phyloP scores from a whole-genome alignment of 2,329 filamentous ascomycete genomes.

The Pseudogymnoascus sp. region DNA sequence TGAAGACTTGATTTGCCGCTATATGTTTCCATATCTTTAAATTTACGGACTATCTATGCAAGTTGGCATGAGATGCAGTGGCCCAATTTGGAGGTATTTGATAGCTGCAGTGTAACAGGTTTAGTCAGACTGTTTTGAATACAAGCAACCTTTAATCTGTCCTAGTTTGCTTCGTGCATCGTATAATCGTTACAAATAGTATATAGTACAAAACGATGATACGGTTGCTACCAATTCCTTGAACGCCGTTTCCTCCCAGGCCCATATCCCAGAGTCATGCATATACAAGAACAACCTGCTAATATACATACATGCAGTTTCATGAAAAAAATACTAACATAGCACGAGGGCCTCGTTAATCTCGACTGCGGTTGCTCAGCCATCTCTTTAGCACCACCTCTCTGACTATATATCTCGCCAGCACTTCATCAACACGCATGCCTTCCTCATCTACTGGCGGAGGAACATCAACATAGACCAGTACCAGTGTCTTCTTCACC shows the following conservation, averaged over 20 bases:
- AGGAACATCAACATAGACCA: slow-evolving; percentile 89
- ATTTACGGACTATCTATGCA: neutral
- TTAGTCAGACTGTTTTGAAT: neutral
- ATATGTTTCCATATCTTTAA: neutral
- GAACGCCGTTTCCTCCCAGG: neutral
- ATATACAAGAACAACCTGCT: neutral
- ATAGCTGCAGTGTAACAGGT: neutral
- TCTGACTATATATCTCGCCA: slow-evolving; percentile 66
- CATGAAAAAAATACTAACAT: neutral
- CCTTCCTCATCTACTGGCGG: slow-evolving; percentile 45
- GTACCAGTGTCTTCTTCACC: slow-evolving; percentile 79
- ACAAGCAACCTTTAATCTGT: neutral
- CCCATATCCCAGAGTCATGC: neutral
- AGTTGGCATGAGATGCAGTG: neutral
- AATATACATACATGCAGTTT: neutral
- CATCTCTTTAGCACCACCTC: slow-evolving; percentile 78
- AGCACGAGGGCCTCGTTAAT: slow-evolving; percentile 2
- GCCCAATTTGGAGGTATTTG: no score
- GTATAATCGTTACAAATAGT: slow-evolving; percentile 1
- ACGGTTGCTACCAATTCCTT: neutral
- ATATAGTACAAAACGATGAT: neutral
- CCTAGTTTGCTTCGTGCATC: neutral
- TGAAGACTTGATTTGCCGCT: neutral
- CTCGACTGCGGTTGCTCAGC: slow-evolving; percentile 67
- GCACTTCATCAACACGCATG: slow-evolving; percentile 50